Evolutionary conservation across 108 stramenopile species (phyloP), one percentile per base, ranked within the genome.

Genomic region (Cafeteria roenbergensis): DNA sequence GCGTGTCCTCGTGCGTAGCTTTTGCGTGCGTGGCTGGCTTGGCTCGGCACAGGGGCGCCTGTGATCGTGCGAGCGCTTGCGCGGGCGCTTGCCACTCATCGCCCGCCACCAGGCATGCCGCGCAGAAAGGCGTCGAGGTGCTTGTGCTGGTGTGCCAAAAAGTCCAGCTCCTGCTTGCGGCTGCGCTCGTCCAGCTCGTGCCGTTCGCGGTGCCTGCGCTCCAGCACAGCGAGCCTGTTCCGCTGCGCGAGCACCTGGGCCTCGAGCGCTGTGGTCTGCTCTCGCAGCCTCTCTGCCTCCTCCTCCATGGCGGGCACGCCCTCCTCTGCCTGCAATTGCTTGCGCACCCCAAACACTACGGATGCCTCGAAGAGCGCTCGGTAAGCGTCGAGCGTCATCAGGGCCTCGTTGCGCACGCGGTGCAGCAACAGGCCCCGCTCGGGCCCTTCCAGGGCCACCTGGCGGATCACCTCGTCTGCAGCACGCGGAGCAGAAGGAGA

Each of bases 351-450:
- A 37, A 84, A 84, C 0, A 76, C 74, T 4, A 84, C 80, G 32
- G 64, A 67, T 50, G 48, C 53, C n/a, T 79, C 82, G 73, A 76
- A 82, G 28, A 84, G 70, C 1, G 81, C 78, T 57, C 81, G 80
- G 80, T 85, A 83, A 1, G 84, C 84, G 37, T 85, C 82, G 54
- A 81, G 66, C 0, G 84, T 75, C 84, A 85, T 85, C 25, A 73
- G 58, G 50, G 79, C 71, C 70, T 85, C 82, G 62, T 85, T 80
- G 0, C 82, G 69, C 30, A 75, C 73, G 0, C 84, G 72, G 50
- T 83, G 48, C 28, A 83, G 75, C 48, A 85, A 57, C 31, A 85
- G 71, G 30, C 84, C 84, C 28, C 84, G 70, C 80, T 85, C 84
- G 0, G 84, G 80, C 8, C 80, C 73, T 34, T 85, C 78, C 29